Evolutionary conservation across 2,329 filamentous ascomycete species (phyloP).

Genomic region (Cephalotrichum gorgonifer): DNA sequence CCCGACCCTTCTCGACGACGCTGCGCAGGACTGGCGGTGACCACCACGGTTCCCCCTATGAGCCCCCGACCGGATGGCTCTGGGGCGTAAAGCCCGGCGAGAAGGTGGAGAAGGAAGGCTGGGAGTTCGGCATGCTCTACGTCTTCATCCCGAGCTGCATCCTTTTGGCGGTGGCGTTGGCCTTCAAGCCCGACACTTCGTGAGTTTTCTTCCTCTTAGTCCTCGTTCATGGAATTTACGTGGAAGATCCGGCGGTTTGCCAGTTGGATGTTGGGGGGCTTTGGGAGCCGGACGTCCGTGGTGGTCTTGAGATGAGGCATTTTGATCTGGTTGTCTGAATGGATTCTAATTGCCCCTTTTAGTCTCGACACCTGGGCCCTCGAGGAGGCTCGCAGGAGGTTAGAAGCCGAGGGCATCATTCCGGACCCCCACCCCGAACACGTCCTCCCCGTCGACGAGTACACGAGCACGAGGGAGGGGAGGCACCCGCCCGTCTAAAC

Average conservation of each 20-base stretch:
- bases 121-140: slow-evolving; percentile 80
- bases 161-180: slow-evolving; percentile 69
- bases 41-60: slow-evolving; percentile 65
- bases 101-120: slow-evolving; percentile 92
- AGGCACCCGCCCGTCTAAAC: slow-evolving; percentile 4
- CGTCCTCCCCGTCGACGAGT: slow-evolving; percentile 17
- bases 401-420: slow-evolving; percentile 92
- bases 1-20: slow-evolving; percentile 1
- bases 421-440: slow-evolving; percentile 61
- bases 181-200: slow-evolving; percentile 98
- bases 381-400: slow-evolving; percentile 86
- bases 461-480: slow-evolving; percentile 6
- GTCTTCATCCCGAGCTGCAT: slow-evolving; percentile 73
- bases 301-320: slow-evolving; percentile 11
- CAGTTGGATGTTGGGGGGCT: background rate
- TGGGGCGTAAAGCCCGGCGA: slow-evolving; percentile 90
- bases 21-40: slow-evolving; percentile 17
- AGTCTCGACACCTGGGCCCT: slow-evolving; percentile 99
- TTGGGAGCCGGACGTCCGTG: background rate
- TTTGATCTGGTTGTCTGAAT: slow-evolving; percentile 10
- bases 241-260: background rate
- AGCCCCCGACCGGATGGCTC: slow-evolving; percentile 84
- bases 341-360: background rate
- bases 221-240: background rate
- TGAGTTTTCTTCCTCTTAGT: slow-evolving; percentile 42